These are phyloP conservation scores for Calonectria hongkongensis DNA, from an alignment of 2,329 filamentous ascomycete genomes.

Conservation along the genomic window DNA sequence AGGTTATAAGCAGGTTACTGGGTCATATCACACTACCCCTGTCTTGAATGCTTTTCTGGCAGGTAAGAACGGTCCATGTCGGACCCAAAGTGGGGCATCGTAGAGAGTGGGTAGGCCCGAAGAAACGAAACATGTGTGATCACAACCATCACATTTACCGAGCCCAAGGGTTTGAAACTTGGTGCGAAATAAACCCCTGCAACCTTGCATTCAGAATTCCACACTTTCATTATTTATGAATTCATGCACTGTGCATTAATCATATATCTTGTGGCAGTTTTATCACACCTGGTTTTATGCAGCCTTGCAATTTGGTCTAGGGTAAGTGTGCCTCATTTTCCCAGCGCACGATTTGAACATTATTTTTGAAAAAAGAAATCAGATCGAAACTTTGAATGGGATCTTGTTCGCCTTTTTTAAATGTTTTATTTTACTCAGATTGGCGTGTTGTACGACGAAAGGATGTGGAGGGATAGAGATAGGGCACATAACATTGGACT, in stretches of 20 bases:
- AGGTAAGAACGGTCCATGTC: neutral
- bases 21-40: neutral
- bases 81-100: neutral
- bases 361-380: neutral
- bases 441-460: neutral
- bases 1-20: neutral
- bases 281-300: neutral
- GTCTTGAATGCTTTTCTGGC: neutral
- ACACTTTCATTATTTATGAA: neutral
- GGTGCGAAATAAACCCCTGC: too few relatives aligned
- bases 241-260: neutral
- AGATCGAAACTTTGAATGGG: neutral
- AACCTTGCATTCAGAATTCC: neutral
- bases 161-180: neutral
- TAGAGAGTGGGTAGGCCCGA: neutral
- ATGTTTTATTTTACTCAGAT: neutral
- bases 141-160: slow-evolving; percentile 1
- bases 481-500: too few relatives aligned
- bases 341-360: too few relatives aligned
- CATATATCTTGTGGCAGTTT: too few relatives aligned
- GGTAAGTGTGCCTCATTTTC: neutral
- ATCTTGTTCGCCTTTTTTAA: neutral
- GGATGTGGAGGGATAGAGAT: too few relatives aligned
- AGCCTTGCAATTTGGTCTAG: neutral
- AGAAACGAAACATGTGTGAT: neutral